Conservation (phyloP, 2,329 filamentous ascomycete genomes). For the Helicocarpus griseus region DNA sequence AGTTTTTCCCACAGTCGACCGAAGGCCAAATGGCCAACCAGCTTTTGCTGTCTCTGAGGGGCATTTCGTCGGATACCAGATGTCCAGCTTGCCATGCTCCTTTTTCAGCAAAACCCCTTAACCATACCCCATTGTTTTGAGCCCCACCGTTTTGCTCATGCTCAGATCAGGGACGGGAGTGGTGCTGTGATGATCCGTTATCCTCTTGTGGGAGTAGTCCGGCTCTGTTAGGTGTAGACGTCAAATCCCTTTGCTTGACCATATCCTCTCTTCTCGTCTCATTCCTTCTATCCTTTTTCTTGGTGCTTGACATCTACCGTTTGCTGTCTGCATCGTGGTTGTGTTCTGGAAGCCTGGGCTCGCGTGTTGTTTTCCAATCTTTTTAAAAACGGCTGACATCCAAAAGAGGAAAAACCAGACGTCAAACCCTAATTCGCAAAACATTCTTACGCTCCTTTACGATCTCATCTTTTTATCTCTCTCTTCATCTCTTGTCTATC, state of each 20-base stretch:
- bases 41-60: background rate
- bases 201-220: too few relatives aligned
- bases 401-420: background rate
- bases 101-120: background rate
- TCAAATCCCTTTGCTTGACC: too few relatives aligned
- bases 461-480: background rate
- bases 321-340: background rate
- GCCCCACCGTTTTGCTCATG: too few relatives aligned
- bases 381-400: background rate
- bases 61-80: too few relatives aligned
- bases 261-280: too few relatives aligned
- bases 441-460: background rate
- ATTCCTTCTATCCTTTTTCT: background rate
- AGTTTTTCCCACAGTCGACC: background rate
- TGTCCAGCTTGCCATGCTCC: background rate
- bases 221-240: too few relatives aligned
- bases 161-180: too few relatives aligned
- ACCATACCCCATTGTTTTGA: too few relatives aligned
- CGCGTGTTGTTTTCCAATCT: background rate
- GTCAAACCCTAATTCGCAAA: background rate
- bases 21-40: background rate
- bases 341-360: background rate
- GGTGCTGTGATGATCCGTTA: too few relatives aligned
- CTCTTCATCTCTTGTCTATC: background rate
- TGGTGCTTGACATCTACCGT: background rate